A percentile compares a stretch with the other conserved stretches of the same genome.
Evolutionary conservation across 345 rosid species (phyloP).

Genomic region (Eucalyptus lansdowneana): DNA sequence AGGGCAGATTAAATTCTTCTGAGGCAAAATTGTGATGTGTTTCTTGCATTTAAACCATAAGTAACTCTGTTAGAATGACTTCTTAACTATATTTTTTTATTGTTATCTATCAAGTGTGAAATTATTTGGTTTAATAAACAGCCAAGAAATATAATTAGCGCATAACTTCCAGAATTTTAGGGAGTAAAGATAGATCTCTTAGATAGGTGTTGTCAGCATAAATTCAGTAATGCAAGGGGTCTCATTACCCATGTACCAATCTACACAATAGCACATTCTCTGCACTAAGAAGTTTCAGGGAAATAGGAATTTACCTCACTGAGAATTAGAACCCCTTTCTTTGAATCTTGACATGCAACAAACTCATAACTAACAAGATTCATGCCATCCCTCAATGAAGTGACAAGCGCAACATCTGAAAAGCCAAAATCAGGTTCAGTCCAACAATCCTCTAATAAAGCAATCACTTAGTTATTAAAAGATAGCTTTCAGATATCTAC

Average conservation of each 20-base stretch:
- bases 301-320: slow-evolving; percentile 64
- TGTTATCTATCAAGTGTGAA: background rate
- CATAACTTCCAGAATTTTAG: background rate
- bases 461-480: background rate
- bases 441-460: background rate
- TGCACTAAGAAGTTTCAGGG: background rate
- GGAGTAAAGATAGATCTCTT: background rate
- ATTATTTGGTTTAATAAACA: background rate
- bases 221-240: background rate
- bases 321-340: slow-evolving; percentile 98
- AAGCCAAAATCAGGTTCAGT: background rate
- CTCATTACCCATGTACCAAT: background rate
- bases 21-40: background rate
- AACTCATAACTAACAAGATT: slow-evolving; percentile 99
- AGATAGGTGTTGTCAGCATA: background rate
- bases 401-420: slow-evolving; percentile 94
- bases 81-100: background rate
- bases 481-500: background rate
- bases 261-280: background rate
- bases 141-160: background rate
- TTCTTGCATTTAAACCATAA: background rate
- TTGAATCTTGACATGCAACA: slow-evolving; percentile 95
- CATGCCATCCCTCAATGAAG: slow-evolving; percentile 99
- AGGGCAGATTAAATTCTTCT: background rate
- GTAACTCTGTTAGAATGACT: background rate